These are phyloP conservation scores for Moesziomyces sp. DNA, from an alignment of 1,284 basidiomycete species.

Conservation along the genomic window DNA sequence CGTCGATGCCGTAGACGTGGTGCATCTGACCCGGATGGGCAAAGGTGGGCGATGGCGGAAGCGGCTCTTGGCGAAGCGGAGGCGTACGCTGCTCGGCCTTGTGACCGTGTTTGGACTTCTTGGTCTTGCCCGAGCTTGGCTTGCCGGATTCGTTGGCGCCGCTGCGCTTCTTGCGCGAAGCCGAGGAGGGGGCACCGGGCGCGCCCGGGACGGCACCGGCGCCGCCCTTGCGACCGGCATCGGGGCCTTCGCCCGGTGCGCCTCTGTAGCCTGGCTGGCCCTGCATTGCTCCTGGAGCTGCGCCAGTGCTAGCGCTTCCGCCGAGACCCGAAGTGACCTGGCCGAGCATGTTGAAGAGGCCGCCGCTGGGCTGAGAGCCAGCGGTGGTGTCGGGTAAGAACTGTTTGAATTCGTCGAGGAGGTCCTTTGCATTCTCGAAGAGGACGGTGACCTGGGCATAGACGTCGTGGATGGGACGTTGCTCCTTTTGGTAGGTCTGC, in stretches of 20 bases:
- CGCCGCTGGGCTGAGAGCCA: constrained; percentile 60
- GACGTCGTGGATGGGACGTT: constrained; percentile 86
- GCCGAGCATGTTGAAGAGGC: constrained; percentile 69
- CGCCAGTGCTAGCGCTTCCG: constrained; percentile 14
- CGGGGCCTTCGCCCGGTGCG: constrained; percentile 58
- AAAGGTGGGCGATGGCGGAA: constrained; percentile 41
- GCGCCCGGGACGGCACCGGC: constrained; percentile 73
- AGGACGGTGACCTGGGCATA: constrained; percentile 91
- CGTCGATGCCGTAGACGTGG: constrained; percentile 59
- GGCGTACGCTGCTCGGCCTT: constrained; percentile 51
- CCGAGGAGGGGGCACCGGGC: constrained; percentile 22
- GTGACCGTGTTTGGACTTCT: constrained; percentile 65
- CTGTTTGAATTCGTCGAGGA: constrained; percentile 94
- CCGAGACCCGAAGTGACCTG: constrained; percentile 66
- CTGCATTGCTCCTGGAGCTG: constrained; percentile 37
- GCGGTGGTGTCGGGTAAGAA: constrained; percentile 81
- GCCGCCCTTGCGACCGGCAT: constrained; percentile 72
- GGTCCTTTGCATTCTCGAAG: constrained; percentile 91
- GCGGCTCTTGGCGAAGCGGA: constrained; percentile 42
- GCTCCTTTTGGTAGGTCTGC: constrained; percentile 97
- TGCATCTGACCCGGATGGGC: constrained; percentile 45
- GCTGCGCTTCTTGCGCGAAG: constrained; percentile 55
- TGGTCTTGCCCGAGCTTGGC: constrained; percentile 42
- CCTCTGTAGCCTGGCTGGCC: constrained; percentile 46
- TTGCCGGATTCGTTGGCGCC: constrained; percentile 45